Evolutionary conservation across 2,329 filamentous ascomycete species (phyloP), one percentile per base, ranked within the genome.

Genomic region (Xylaria sp.): DNA sequence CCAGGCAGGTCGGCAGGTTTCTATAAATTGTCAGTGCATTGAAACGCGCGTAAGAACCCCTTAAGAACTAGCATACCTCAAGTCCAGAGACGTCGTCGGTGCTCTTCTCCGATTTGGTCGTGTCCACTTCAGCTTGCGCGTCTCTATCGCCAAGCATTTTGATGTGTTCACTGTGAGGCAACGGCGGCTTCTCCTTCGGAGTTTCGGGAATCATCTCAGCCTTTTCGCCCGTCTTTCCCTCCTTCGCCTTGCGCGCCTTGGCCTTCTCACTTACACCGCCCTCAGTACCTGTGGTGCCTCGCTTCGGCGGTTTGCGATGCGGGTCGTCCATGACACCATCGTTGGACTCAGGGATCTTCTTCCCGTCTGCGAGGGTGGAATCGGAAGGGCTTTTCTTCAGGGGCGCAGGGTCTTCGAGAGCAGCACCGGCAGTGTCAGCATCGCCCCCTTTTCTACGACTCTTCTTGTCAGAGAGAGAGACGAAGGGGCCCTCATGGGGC

Each of bases 291-390:
- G 89, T 90, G 1, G 91, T 95, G 52, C 92, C 93, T 72, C 92
- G 83, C 71, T 92, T 92, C 3, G 92, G 91, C 47, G 84, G 82
- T 44, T 82, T 76, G 65, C 91, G 81, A 71, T 89, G 83, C 64
- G 88, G 90, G 73, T 97, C 92, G 70, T 96, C 90, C 93, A 97
- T 97, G 60, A 97, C 91, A 47, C 92, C 91, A 71, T 96, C 85
- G 66, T 87, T 86, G 62, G 77, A 78, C 64, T 85, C 78, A 34
- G 84, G 84, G 19, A 87, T 84, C 73, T 80, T 83, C 69, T 81
- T 81, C 66, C 84, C 84, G 56, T 86, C 81, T 50, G 84, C 73
- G 8, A 83, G 72, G 30, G 79, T 82, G 52, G 78, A 77, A 60
- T 85, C 81, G 42, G 72, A 68, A 1, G 80, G 78, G n/a, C 79